Evolutionary conservation across 192 early-diverging fungal species (phyloP).

Genomic region (Dispira parvispora): DNA sequence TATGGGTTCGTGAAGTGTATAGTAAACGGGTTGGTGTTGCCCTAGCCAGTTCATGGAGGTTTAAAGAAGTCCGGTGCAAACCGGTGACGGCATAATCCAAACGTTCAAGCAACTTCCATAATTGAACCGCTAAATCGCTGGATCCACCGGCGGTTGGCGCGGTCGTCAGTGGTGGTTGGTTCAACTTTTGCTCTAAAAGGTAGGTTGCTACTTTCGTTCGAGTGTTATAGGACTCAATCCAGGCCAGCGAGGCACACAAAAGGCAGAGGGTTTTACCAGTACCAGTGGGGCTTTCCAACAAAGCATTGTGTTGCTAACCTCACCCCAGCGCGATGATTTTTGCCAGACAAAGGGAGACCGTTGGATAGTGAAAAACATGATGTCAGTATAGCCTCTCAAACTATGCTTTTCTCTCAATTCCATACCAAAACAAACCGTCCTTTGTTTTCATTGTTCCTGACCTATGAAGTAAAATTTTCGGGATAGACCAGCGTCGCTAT

Average conservation of each 20-base stretch:
- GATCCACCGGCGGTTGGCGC: background rate
- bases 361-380: background rate
- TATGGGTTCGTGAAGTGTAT: conserved; percentile 30
- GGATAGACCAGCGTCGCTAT: background rate
- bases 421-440: background rate
- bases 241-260: conserved; percentile 27
- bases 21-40: conserved; percentile 13
- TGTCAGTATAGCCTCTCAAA: too few species aligned
- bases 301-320: conserved; percentile 14
- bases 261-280: conserved; percentile 35
- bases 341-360: background rate
- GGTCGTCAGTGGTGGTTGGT: background rate
- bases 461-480: background rate
- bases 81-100: conserved; percentile 6
- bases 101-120: background rate
- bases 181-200: conserved; percentile 7
- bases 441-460: background rate
- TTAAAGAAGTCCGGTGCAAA: background rate
- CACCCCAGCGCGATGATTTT: background rate
- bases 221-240: conserved; percentile 21
- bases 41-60: conserved; percentile 8
- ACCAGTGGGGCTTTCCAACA: conserved; percentile 28
- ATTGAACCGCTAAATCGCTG: background rate
- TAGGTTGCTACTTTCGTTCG: conserved; percentile 12
- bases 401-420: background rate